phyloP scores from a whole-genome alignment of 148 eudicot species.

The Oxyria digyna region DNA sequence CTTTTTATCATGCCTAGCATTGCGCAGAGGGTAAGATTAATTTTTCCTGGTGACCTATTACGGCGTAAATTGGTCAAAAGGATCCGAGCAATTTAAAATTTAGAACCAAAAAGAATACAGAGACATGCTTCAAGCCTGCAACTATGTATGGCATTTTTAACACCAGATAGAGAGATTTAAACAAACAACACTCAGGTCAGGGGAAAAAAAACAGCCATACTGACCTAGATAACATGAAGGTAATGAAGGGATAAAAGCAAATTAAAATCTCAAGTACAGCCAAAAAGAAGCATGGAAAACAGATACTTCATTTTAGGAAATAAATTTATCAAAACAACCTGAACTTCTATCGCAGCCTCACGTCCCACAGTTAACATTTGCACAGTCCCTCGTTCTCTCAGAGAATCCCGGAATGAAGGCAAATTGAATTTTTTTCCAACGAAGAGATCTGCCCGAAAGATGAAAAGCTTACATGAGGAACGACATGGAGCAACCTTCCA shows the following conservation, averaged over 20 bases:
- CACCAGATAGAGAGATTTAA: neutral
- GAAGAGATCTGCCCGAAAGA: slow-evolving; percentile 88
- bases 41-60: neutral
- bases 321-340: slow-evolving; percentile 35
- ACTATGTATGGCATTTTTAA: neutral
- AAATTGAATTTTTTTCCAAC: slow-evolving; percentile 67
- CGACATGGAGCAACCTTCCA: slow-evolving; percentile 44
- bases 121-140: neutral
- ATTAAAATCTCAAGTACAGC: neutral
- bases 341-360: slow-evolving; percentile 95
- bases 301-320: neutral
- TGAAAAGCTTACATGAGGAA: slow-evolving; percentile 46
- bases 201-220: neutral
- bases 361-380: slow-evolving; percentile 92
- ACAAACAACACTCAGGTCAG: neutral
- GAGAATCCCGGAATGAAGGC: slow-evolving; percentile 82
- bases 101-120: neutral
- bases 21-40: neutral
- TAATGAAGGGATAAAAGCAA: neutral
- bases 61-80: neutral
- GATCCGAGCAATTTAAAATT: neutral
- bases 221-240: neutral
- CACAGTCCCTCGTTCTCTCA: slow-evolving; percentile 82
- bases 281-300: neutral
- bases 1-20: neutral